Conservation (phyloP, 495 filamentous ascomycete genomes). For the Penicillium canariense region DNA sequence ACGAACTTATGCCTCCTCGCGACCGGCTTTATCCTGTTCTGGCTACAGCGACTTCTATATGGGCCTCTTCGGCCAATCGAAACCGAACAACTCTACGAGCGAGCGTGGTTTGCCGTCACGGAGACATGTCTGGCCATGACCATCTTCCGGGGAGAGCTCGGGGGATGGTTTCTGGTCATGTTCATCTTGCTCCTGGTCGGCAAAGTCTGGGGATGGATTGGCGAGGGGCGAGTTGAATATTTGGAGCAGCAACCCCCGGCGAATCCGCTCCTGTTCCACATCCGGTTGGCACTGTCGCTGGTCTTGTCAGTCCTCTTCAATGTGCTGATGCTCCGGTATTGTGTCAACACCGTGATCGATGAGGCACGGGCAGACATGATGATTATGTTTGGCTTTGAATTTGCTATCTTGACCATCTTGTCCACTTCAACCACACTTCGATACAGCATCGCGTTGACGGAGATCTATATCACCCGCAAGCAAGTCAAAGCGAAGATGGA, state of each 20-base stretch:
- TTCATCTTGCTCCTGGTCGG: slow-evolving; percentile 87
- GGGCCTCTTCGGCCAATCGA: slow-evolving; percentile 90
- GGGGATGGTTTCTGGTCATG: slow-evolving; percentile 92
- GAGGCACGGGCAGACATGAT: slow-evolving; percentile 94
- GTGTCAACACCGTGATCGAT: slow-evolving; percentile 74
- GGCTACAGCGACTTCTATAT: slow-evolving; percentile 85
- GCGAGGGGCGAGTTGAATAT: slow-evolving; percentile 88
- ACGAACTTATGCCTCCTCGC: slow-evolving; percentile 81
- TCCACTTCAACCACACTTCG: slow-evolving; percentile 75
- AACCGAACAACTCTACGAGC: slow-evolving; percentile 94
- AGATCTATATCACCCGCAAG: slow-evolving; percentile 67
- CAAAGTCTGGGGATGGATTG: slow-evolving; percentile 98
- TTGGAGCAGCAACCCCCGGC: slow-evolving; percentile 93
- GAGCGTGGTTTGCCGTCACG: slow-evolving; percentile 94
- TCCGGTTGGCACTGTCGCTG: slow-evolving; percentile 74
- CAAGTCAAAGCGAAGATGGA: slow-evolving; percentile 65
- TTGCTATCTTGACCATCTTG: slow-evolving; percentile 76
- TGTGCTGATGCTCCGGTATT: slow-evolving; percentile 72
- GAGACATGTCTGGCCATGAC: slow-evolving; percentile 98
- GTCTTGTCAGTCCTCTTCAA: slow-evolving; percentile 74
- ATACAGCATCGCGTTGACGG: slow-evolving; percentile 76
- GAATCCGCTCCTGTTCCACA: slow-evolving; percentile 87
- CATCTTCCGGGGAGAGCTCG: slow-evolving; percentile 94
- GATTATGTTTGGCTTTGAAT: slow-evolving; percentile 99
- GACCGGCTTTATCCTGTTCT: slow-evolving; percentile 74